Conservation (phyloP, 441 rosid genomes). For the Pelargonium cotyledonis region DNA sequence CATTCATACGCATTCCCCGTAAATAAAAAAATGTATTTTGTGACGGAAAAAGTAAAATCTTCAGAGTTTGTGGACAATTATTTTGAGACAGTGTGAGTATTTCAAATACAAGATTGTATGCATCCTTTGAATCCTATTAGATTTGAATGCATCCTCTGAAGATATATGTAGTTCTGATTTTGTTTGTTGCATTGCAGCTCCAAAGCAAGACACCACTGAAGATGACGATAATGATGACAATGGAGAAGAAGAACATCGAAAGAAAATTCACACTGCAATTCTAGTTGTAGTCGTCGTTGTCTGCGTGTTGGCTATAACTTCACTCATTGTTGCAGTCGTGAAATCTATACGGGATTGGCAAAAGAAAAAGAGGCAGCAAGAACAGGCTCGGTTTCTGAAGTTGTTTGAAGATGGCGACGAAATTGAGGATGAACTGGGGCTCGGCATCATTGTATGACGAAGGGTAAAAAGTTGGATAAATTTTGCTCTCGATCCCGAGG, state of each 20-base stretch:
- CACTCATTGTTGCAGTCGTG: conserved; percentile 40
- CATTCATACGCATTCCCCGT: too few relatives aligned
- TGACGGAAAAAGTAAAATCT: too few relatives aligned
- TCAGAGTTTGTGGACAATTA: too few relatives aligned
- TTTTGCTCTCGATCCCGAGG: too few relatives aligned
- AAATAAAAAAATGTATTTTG: too few relatives aligned
- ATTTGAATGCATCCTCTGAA: too few relatives aligned
- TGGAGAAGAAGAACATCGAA: conserved; percentile 8
- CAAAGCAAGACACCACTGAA: neutral
- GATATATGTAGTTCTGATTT: neutral
- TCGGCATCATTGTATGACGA: conserved; percentile 33
- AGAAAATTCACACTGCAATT: conserved; percentile 32
- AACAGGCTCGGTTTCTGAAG: conserved; percentile 82
- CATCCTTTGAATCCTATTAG: too few relatives aligned
- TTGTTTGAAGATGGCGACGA: conserved; percentile 90
- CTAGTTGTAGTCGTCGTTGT: conserved; percentile 33
- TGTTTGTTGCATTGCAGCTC: neutral
- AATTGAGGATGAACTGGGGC: conserved; percentile 77
- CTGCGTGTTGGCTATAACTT: conserved; percentile 31
- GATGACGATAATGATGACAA: neutral
- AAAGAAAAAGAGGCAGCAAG: conserved; percentile 72
- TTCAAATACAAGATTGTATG: too few relatives aligned
- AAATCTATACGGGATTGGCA: conserved; percentile 48
- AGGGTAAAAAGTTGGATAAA: conserved; percentile 1
- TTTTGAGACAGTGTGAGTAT: too few relatives aligned